Evolutionary conservation across 2,329 filamentous ascomycete species (phyloP).

Genomic region (Exophiala bonariae): DNA sequence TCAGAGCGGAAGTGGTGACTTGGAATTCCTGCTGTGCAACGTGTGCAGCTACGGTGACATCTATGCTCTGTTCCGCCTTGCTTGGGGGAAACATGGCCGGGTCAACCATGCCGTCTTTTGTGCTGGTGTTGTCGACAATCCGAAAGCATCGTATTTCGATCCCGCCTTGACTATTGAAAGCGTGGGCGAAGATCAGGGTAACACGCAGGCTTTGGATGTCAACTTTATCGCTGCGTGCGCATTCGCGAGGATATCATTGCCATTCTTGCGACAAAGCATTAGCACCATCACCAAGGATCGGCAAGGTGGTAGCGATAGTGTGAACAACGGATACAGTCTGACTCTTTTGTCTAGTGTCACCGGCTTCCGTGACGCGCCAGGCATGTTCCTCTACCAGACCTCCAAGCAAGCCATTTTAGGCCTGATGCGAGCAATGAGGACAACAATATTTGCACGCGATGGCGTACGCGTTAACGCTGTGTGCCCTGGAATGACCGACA

Average conservation of each 20-base stretch:
- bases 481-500: constrained; percentile 35
- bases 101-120: constrained; percentile 51
- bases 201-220: constrained; percentile 44
- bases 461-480: constrained; percentile 44
- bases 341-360: constrained; percentile 47
- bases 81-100: constrained; percentile 41
- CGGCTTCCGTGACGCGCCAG: constrained; percentile 50
- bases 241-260: constrained; percentile 49
- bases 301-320: constrained; percentile 30
- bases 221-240: constrained; percentile 49
- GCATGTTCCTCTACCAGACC: constrained; percentile 47
- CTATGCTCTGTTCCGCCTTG: constrained; percentile 46
- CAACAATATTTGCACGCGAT: constrained; percentile 40
- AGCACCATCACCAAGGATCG: too few relatives aligned
- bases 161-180: constrained; percentile 43
- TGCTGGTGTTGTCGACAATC: constrained; percentile 46
- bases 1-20: neutral
- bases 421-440: constrained; percentile 47
- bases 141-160: constrained; percentile 44
- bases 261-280: constrained; percentile 48
- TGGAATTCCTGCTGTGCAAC: constrained; percentile 40
- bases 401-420: constrained; percentile 53
- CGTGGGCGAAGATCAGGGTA: constrained; percentile 35
- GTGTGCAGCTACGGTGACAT: constrained; percentile 48
- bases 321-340: constrained; percentile 33